Conservation (phyloP, 352 stramenopile species). For the Phytophthora cactorum region DNA sequence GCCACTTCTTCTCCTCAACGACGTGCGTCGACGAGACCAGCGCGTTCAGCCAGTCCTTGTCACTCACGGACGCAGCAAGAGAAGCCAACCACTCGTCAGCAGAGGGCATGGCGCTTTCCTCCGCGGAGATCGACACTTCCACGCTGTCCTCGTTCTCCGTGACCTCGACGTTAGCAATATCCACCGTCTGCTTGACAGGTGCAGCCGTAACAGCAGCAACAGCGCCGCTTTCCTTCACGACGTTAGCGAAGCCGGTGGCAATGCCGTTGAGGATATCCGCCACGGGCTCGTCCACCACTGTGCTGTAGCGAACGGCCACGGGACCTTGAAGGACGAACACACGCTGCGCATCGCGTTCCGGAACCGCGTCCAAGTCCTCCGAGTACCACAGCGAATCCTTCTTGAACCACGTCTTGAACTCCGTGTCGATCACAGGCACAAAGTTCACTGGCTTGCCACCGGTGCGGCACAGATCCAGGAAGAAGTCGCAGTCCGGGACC, state of each 20-base stretch:
- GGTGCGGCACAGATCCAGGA: slow-evolving; percentile 81
- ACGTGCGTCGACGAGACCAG: slow-evolving; percentile 65
- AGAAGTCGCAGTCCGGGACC: slow-evolving; percentile 82
- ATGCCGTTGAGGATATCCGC: slow-evolving; percentile 82
- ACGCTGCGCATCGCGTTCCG: slow-evolving; percentile 75
- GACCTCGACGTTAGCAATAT: slow-evolving; percentile 38
- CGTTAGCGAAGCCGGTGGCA: slow-evolving; percentile 57
- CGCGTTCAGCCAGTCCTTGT: slow-evolving; percentile 59
- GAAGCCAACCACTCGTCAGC: slow-evolving; percentile 48
- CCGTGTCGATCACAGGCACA: slow-evolving; percentile 80
- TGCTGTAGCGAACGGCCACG: slow-evolving; percentile 84
- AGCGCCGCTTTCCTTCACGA: slow-evolving; percentile 42
- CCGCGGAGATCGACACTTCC: slow-evolving; percentile 37
- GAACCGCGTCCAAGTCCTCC: slow-evolving; percentile 86
- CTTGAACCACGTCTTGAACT: slow-evolving; percentile 90
- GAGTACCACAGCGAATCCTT: slow-evolving; percentile 93
- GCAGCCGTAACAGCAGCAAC: slow-evolving; percentile 3
- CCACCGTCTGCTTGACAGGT: slow-evolving; percentile 12
- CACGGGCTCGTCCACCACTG: slow-evolving; percentile 73
- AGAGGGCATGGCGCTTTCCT: slow-evolving; percentile 34
- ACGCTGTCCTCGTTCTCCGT: slow-evolving; percentile 29
- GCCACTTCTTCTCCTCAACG: slow-evolving; percentile 61
- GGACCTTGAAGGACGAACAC: slow-evolving; percentile 88
- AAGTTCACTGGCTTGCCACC: slow-evolving; percentile 91
- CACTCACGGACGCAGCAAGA: slow-evolving; percentile 40